phyloP scores from a whole-genome alignment of 1,139 yeast species.

The Torulaspora pretoriensis region DNA sequence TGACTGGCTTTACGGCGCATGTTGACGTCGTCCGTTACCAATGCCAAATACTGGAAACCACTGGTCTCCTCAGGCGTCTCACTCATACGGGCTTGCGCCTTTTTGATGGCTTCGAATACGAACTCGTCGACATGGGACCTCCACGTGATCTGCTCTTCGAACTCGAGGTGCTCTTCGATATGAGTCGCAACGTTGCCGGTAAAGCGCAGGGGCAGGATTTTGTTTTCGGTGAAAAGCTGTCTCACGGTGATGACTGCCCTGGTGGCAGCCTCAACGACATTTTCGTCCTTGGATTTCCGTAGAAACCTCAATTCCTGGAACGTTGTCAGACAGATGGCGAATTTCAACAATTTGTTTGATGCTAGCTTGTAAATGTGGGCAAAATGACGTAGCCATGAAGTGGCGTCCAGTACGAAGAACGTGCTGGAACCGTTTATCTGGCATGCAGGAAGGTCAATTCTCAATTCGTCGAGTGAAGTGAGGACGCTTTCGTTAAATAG shows the following conservation, averaged over 20 bases:
- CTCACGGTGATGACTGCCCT: slow-evolving; percentile 70
- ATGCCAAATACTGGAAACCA: slow-evolving; percentile 51
- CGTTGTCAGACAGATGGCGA: slow-evolving; percentile 65
- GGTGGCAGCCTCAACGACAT: slow-evolving; percentile 77
- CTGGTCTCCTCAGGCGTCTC: slow-evolving; percentile 36
- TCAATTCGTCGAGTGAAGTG: slow-evolving; percentile 8
- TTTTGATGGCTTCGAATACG: slow-evolving; percentile 38
- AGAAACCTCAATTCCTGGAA: slow-evolving; percentile 75
- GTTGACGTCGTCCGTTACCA: slow-evolving; percentile 69
- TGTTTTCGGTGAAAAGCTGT: slow-evolving; percentile 59
- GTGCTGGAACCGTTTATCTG: slow-evolving; percentile 39
- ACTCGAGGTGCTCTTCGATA: slow-evolving; percentile 47
- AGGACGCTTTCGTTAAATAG: slow-evolving; percentile 32
- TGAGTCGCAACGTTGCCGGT: slow-evolving; percentile 61
- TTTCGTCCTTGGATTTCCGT: slow-evolving; percentile 67
- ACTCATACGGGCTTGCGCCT: slow-evolving; percentile 31
- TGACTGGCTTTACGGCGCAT: slow-evolving; percentile 65
- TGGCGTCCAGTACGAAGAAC: slow-evolving; percentile 66
- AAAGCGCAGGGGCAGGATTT: slow-evolving; percentile 57
- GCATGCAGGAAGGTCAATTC: slow-evolving; percentile 16
- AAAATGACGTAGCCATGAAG: slow-evolving; percentile 77
- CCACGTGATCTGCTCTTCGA: slow-evolving; percentile 42
- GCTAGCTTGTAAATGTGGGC: slow-evolving; percentile 71
- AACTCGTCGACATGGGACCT: slow-evolving; percentile 42
- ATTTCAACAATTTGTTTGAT: slow-evolving; percentile 53